A percentile compares a stretch with the other conserved stretches of the same genome.
Evolutionary conservation across 768 basidiomycete species (phyloP).

Genomic region (Leccinum fibrillosum): DNA sequence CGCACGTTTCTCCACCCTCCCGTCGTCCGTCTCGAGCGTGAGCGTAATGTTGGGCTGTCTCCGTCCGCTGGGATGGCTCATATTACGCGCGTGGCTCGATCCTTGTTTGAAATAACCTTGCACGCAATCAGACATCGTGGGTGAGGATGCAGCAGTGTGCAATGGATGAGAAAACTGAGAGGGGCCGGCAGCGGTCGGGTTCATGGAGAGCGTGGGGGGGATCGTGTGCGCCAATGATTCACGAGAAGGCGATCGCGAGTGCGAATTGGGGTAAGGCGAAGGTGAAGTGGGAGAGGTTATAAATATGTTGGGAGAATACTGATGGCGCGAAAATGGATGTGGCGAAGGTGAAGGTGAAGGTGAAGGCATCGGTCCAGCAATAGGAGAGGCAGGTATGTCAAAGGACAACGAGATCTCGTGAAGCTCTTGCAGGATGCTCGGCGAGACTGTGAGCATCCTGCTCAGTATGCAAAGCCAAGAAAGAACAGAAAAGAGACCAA

Average conservation of each 20-base stretch:
- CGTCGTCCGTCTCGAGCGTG: slow-evolving; percentile 24
- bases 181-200: not conserved
- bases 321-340: slow-evolving; percentile 11
- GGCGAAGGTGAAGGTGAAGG: slow-evolving; percentile 30
- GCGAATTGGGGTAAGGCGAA: slow-evolving; percentile 22
- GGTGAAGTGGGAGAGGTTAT: slow-evolving; percentile 62
- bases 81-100: slow-evolving; percentile 21
- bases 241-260: slow-evolving; percentile 20
- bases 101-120: slow-evolving; percentile 9
- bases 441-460: slow-evolving; percentile 13
- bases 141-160: slow-evolving; percentile 29
- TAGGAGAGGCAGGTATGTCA: slow-evolving; percentile 16
- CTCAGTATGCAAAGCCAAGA: slow-evolving; percentile 1
- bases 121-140: slow-evolving; percentile 23
- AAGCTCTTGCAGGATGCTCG: slow-evolving; percentile 24
- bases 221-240: slow-evolving; percentile 13
- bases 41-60: slow-evolving; percentile 31
- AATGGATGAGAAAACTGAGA: slow-evolving; percentile 14
- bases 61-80: slow-evolving; percentile 27
- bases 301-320: slow-evolving; percentile 61
- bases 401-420: slow-evolving; percentile 28
- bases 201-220: slow-evolving; percentile 14
- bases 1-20: slow-evolving; percentile 26
- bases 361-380: slow-evolving; percentile 15
- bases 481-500: not conserved